Base-by-base conservation (phyloP, 306 rosid genomes). In the Glycine tomentella region DNA sequence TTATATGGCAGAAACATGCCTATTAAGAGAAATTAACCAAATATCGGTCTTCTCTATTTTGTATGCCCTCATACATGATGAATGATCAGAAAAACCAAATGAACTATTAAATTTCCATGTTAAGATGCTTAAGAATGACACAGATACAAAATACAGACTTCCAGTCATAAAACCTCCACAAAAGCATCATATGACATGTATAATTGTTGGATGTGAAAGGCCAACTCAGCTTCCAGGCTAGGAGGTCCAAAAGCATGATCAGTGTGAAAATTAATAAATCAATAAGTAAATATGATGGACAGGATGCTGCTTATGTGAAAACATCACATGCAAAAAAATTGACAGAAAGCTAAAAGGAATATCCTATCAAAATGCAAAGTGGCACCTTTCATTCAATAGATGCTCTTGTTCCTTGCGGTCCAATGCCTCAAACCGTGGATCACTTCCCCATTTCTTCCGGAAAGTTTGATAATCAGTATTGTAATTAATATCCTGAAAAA, bases 351-450 rank as follows among this genome's bases (percentile, higher is more conserved):
- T 31, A 25, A 31, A 34, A 14, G 40, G 53, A 75, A 69, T 3
- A 34, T 36, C 71, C 25, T 34, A 66, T 58, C 59, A 73, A 80
- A 76, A 77, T 58, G 46, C 50, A 25, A 79, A 44, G 82, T 33
- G 77, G 83, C 86, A 95, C 99, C 99, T 95, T 86, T 95, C 99
- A 73, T 85, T 93, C 82, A 95, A 87, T 64, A 95, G 84, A 74
- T 93, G 88, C 88, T 95, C 97, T 53, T 92, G 93, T 53, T 95
- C 99, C 86, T 90, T 95, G 90, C 97, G 98, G 78, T 95, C 98
- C 89, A 95, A 85, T 53, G 89, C 95, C 87, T 90, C 90, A 90
- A 93, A 93, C 74, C 99, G 90, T 14, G 89, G 86, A 87, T 95
- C 99, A 65, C 81, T 83, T 70, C 92, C 98, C 97, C 98, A 95